These are phyloP conservation scores for Sarocladium kiliense DNA, from an alignment of 2,329 filamentous ascomycete species.

Conservation along the genomic window DNA sequence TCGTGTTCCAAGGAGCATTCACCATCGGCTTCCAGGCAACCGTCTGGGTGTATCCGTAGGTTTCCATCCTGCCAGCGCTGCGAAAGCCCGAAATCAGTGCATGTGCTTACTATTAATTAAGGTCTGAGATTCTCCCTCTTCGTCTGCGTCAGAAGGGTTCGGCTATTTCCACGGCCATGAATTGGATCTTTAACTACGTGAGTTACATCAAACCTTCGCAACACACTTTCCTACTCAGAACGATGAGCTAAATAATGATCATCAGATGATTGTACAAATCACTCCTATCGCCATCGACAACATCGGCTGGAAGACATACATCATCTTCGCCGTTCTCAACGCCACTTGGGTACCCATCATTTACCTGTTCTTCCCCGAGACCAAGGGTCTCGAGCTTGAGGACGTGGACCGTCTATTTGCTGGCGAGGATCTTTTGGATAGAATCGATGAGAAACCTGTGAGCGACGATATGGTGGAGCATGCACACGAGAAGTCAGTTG, in stretches of 20 bases:
- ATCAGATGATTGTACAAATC: constrained; percentile 25
- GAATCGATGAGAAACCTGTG: neutral
- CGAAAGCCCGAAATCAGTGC: no score
- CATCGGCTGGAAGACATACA: constrained; percentile 15
- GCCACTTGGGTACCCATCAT: constrained; percentile 21
- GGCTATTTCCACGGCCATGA: constrained; percentile 26
- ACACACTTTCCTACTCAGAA: no score
- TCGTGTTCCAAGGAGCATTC: constrained; percentile 34
- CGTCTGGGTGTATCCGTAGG: constrained; percentile 18
- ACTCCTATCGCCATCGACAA: constrained; percentile 26
- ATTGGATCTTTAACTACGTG: constrained; percentile 30
- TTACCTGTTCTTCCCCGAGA: constrained; percentile 27
- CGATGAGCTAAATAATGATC: no score
- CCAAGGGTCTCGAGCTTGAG: constrained; percentile 11
- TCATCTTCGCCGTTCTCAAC: constrained; percentile 24
- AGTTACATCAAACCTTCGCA: no score
- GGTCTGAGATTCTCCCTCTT: constrained; percentile 27
- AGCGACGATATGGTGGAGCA: neutral
- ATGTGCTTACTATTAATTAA: no score
- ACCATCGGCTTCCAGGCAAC: constrained; percentile 26
- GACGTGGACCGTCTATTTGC: constrained; percentile 2
- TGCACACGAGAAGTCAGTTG: neutral
- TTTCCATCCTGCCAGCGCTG: no score
- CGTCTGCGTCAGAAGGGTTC: constrained; percentile 25
- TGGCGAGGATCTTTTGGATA: neutral